Base-by-base conservation (phyloP, 345 rosid genomes). In the Microcos paniculata region DNA sequence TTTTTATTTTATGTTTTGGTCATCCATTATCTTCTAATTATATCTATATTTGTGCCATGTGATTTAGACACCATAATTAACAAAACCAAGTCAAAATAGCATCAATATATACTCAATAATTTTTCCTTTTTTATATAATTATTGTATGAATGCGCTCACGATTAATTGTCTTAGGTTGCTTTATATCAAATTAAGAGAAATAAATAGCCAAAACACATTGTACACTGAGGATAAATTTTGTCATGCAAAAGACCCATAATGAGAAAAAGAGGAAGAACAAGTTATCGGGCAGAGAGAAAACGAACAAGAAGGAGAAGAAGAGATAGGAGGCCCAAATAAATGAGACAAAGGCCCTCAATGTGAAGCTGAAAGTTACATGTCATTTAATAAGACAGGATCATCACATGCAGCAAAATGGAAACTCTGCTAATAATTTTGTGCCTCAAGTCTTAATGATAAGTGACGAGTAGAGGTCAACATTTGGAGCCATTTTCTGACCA, bases 371-470 rank as follows among this genome's bases (percentile, higher is more conserved):
- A 78, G 82, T 71, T 76, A 73, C 77, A 49, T 70, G 23, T 40
- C 82, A 78, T 69, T 77, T 76, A 84, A 77, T 70, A 74, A 76
- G 83, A 85, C 88, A 33, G 11, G 76, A 76, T 82, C 83, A 75
- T 81, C 74, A 79, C 79, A 68, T 82, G 83, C 73, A 26, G 70
- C 30, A 57, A 82, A 79, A 73, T 23, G 72, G 75, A 51, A 83
- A 18, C 35, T n/a, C 59, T 14, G 23, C 76, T 52, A 31, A 61
- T 59, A 15, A 30, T 62, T 52, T 58, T 33, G 26, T 77, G 70
- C 64, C 76, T 21, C 72, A 70, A 1, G 56, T 71, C 67, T 81
- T 51, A 62, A 70, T 28, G 14, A 74, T 48, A 58, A 49, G 72
- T 26, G 51, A 68, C 48, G 58, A 56, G 35, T 16, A 62, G 19